A percentile compares a stretch with the other conserved stretches of the same genome.
Conservation (phyloP, 371 early-diverging fungal genomes). For the Mycotypha africana region DNA sequence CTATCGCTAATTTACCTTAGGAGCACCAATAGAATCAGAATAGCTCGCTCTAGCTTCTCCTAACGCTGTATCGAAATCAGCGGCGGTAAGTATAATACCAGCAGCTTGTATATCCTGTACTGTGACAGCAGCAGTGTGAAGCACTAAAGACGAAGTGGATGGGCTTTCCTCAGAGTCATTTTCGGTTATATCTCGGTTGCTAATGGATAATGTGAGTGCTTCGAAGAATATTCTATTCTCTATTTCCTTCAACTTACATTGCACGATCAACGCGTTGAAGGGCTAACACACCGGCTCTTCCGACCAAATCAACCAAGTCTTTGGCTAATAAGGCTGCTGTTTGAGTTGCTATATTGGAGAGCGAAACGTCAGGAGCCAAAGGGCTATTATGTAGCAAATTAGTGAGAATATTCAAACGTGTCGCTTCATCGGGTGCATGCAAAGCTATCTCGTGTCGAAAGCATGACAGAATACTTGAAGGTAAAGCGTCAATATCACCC, state of each 20-base stretch:
- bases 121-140: too few species aligned
- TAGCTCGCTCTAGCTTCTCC: slow-evolving; percentile 77
- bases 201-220: too few species aligned
- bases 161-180: too few species aligned
- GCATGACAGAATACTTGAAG: slow-evolving; percentile 61
- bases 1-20: slow-evolving; percentile 62
- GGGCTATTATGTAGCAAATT: slow-evolving; percentile 47
- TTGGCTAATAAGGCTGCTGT: slow-evolving; percentile 89
- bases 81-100: slow-evolving; percentile 67
- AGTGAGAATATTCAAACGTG: slow-evolving; percentile 57
- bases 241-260: slow-evolving; percentile 52
- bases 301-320: slow-evolving; percentile 75
- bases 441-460: slow-evolving; percentile 74
- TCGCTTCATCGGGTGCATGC: slow-evolving; percentile 69
- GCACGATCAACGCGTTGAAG: slow-evolving; percentile 59
- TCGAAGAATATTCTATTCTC: too few species aligned
- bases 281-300: slow-evolving; percentile 64
- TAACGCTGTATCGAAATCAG: slow-evolving; percentile 79
- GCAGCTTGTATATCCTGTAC: slow-evolving; percentile 58
- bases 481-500: slow-evolving; percentile 69
- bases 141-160: too few species aligned
- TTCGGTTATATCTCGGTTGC: too few species aligned
- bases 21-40: slow-evolving; percentile 92
- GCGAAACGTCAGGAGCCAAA: slow-evolving; percentile 72
- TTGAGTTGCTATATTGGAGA: slow-evolving; percentile 73